Conservation (phyloP, 345 rosid genomes). For the Gossypium stocksii region DNA sequence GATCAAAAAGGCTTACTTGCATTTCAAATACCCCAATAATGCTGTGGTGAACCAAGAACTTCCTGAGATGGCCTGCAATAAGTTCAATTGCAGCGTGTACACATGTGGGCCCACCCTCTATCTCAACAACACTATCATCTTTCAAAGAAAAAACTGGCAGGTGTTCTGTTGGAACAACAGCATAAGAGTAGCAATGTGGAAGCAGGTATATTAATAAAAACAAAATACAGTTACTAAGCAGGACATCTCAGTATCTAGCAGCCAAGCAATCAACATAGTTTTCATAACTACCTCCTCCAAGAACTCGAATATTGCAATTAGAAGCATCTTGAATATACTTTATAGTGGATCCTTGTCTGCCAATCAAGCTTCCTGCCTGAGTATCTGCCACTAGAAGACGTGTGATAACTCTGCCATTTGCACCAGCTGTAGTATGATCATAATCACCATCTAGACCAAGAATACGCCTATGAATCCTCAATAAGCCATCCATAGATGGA, state of each 20-base stretch:
- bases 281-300: constrained; percentile 27
- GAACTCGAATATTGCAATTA: constrained; percentile 31
- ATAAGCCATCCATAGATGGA: constrained; percentile 41
- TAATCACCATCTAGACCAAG: constrained; percentile 28
- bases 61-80: constrained; percentile 32
- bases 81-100: constrained; percentile 38
- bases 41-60: constrained; percentile 36
- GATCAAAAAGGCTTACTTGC: constrained; percentile 23
- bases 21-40: constrained; percentile 33
- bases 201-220: background rate
- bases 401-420: constrained; percentile 28
- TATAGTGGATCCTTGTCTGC: constrained; percentile 38
- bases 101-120: constrained; percentile 27
- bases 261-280: background rate
- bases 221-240: background rate
- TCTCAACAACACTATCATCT: constrained; percentile 38
- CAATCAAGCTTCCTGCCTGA: constrained; percentile 43
- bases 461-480: constrained; percentile 34
- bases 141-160: constrained; percentile 38
- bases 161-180: constrained; percentile 22
- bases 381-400: constrained; percentile 37
- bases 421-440: constrained; percentile 11
- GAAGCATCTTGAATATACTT: constrained; percentile 40
- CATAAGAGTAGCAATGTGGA: background rate
- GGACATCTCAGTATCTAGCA: background rate